Conservation (phyloP, 192 early-diverging fungal genomes). For the Diversispora epigaea region DNA sequence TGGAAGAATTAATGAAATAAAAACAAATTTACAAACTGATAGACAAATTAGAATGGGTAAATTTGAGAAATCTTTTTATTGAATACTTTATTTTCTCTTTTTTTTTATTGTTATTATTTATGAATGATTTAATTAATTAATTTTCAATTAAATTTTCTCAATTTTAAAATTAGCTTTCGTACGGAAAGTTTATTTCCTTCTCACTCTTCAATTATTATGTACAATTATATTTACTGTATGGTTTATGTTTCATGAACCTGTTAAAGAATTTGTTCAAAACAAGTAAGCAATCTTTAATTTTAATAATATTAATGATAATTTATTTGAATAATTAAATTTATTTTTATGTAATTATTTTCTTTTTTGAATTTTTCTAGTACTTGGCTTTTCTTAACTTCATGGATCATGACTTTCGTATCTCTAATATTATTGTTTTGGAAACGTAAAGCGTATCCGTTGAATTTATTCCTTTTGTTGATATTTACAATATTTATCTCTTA, state of each 20-base stretch:
- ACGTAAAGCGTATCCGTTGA: conserved; percentile 24
- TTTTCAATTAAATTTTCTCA: too few relatives aligned
- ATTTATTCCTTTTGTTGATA: conserved; percentile 8
- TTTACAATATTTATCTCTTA: conserved; percentile 23
- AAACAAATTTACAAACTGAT: conserved; percentile 20
- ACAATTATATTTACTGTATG: conserved; percentile 2
- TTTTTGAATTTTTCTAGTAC: conserved; percentile 2
- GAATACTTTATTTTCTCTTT: background rate
- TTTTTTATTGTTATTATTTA: too few relatives aligned
- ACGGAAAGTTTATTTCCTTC: conserved; percentile 28
- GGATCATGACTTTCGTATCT: conserved; percentile 6
- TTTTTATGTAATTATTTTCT: background rate
- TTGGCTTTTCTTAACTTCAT: conserved; percentile 24
- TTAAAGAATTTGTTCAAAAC: background rate
- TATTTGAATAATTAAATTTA: background rate
- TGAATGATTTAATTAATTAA: too few relatives aligned
- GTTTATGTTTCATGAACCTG: background rate
- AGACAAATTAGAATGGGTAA: conserved; percentile 18
- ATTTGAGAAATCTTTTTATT: background rate
- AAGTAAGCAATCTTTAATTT: too few relatives aligned
- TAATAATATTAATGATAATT: background rate
- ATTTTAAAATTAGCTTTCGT: conserved; percentile 22
- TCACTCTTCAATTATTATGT: background rate
- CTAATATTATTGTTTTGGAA: conserved; percentile 15
- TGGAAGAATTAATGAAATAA: background rate